Base-by-base conservation (phyloP, 2,329 filamentous ascomycete genomes). In the Leptographium radiaticola region DNA sequence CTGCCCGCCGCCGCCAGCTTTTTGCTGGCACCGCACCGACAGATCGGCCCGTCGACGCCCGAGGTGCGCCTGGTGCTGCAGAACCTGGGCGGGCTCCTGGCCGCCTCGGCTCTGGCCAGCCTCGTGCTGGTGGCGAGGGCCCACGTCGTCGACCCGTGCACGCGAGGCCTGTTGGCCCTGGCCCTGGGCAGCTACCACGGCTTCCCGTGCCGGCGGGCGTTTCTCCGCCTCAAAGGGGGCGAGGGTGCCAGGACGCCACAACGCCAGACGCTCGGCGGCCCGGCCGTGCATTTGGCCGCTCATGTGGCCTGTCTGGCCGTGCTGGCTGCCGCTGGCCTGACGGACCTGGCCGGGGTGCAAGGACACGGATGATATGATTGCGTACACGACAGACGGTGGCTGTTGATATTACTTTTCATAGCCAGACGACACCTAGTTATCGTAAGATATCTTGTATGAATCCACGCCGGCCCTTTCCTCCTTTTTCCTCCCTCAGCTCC, bases 171-270 rank as follows among this genome's bases (percentile, higher is more conserved):
- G 20, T 58, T 72, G 1, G 68, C 70, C 0, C 58, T 67, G 1
- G 68, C 71, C 1, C 63, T 78, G 55, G 73, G 69, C 0, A 68
- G 69, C 25, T 78, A 76, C 63, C 75, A 79, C 54, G 43, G 70
- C 1, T 77, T 71, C 65, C 75, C 75, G 2, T 69, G 67, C 34
- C 65, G 69, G 49, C 66, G 75, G 38, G 75, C 75, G 0, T 65
- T 62, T 12, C 57, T 61, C 16, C 66, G 69, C 42, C 62, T 74
- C 13, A 56, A 57, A 33, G 44, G 51, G n/a, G 58, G 57, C 12
- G 55, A 57, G 20, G 59, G 56, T 33, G 55, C 53, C 20, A 53
- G 52, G 15, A 52, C 53, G 0, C 55, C 55, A 13, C 61, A 60
- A 16, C 53, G 53, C 4, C 60, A 60, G 39, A 63, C 67, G 0